Evolutionary conservation across 768 basidiomycete genomes (phyloP), one percentile per base, ranked within the genome.

Genomic region (Lactifluus hygrophoroides): DNA sequence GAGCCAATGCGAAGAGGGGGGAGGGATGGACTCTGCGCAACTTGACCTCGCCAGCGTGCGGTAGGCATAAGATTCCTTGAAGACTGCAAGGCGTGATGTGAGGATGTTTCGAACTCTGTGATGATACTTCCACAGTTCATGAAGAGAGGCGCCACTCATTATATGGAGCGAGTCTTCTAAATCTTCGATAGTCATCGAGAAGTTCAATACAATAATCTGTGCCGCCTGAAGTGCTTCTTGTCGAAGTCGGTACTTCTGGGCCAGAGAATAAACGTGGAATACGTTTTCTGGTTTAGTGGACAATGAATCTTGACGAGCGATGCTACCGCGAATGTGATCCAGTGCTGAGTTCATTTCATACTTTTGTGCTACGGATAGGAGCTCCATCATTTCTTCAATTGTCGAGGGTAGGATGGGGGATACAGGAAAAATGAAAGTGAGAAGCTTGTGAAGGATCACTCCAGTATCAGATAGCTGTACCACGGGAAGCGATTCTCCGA

Each of bases 41-140:
- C 7, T 19, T 9, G 50, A 30, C 5, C 3, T 25, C 1, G 13
- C 44, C 17, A 50, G 8, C 14, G 8, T 17, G 1, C 38, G 21
- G 38, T 19, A 16, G 7, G 28, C 28, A 25, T 19, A 6, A 6
- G 32, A 19, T 11, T 5, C 17, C 17, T 30, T 42, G 32, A 56
- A 50, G 11, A 6, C 47, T 11, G 17, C 11, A 43, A 57, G 23
- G 28, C 28, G 17, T 10, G 17, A 44, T 11, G 16, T 13, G 4
- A 57, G 56, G 3, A 23, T 17, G 4, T 3, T 32, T 34, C 40
- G 32, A 14, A 50, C 42, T 30, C 4, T 34, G 13, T 35, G 3
- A 21, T 50, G 16, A 52, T 57, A 51, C 50, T 52, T 38, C 53
- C 43, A 54, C 13, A 54, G 53, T 7, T 54, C 53, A 25, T 27